A percentile compares a stretch with the other conserved stretches of the same genome.
Conservation (phyloP, 768 basidiomycete species). For the Hypholoma fasciculare region DNA sequence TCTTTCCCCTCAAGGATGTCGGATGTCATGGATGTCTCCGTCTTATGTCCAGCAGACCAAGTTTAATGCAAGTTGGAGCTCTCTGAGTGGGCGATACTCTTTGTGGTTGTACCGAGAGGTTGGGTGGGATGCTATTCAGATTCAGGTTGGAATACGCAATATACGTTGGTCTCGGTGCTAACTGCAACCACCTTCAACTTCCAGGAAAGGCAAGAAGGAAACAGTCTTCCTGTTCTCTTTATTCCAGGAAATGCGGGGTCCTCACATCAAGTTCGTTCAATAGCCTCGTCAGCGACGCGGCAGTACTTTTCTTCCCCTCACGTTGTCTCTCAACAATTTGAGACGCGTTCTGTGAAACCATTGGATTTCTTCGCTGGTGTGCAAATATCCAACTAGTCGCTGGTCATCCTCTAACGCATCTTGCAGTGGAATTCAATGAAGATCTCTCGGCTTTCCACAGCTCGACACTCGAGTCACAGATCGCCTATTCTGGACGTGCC, state of each 20-base stretch:
- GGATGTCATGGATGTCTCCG: conserved; percentile 96
- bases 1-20: conserved; percentile 88
- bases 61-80: conserved; percentile 71
- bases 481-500: conserved; percentile 67
- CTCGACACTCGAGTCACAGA: conserved; percentile 82
- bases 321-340: conserved; percentile 53
- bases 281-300: conserved; percentile 86
- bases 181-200: conserved; percentile 2
- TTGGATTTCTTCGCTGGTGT: conserved; percentile 88
- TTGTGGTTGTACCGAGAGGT: conserved; percentile 91
- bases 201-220: conserved; percentile 8
- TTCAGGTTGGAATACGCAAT: conserved; percentile 43
- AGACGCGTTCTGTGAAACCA: conserved; percentile 45
- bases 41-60: conserved; percentile 75
- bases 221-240: conserved; percentile 88
- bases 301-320: conserved; percentile 74
- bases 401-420: not conserved
- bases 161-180: not conserved
- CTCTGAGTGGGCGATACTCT: conserved; percentile 71
- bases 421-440: conserved; percentile 91
- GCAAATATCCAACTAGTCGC: not conserved
- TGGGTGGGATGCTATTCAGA: conserved; percentile 73
- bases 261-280: conserved; percentile 89
- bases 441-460: conserved; percentile 96
- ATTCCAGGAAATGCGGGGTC: conserved; percentile 98